These are phyloP conservation scores for Heritiera littoralis DNA, from an alignment of 345 rosid genomes.

Conservation along the genomic window DNA sequence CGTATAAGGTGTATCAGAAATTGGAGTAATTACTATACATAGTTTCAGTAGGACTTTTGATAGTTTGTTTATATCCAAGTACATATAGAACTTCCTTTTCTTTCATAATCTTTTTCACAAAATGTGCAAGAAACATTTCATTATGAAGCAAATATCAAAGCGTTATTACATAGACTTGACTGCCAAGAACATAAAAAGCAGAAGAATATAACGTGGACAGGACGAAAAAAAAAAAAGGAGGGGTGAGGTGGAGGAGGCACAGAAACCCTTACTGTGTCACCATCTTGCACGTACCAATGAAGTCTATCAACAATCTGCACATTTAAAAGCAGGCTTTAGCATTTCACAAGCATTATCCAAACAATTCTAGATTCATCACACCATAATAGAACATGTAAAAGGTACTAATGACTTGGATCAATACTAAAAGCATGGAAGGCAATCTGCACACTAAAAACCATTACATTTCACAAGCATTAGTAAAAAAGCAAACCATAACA, in stretches of 20 bases:
- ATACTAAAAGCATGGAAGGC: no score
- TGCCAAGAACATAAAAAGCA: no score
- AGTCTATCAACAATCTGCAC: conserved; percentile 83
- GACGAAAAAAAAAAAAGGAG: background rate
- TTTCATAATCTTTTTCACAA: background rate
- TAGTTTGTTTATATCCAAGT: no score
- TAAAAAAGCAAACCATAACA: no score
- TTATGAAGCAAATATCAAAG: no score
- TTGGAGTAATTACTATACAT: background rate
- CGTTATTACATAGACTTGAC: no score
- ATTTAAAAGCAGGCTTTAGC: conserved; percentile 10
- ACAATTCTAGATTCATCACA: no score
- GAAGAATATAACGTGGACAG: background rate
- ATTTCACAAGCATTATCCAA: no score
- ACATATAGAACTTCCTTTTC: background rate
- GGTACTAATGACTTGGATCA: no score
- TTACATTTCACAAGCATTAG: no score
- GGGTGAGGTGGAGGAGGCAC: background rate
- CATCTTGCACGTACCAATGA: conserved; percentile 78
- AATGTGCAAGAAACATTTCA: background rate
- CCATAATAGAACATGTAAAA: no score
- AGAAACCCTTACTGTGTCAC: conserved; percentile 71
- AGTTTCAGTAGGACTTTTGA: background rate
- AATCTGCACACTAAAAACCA: no score
- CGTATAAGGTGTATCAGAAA: background rate